Percentiles rank a stretch among this genome's conserved stretches.
Conservation (phyloP, 495 filamentous ascomycete genomes). For the Xylaria venustula region DNA sequence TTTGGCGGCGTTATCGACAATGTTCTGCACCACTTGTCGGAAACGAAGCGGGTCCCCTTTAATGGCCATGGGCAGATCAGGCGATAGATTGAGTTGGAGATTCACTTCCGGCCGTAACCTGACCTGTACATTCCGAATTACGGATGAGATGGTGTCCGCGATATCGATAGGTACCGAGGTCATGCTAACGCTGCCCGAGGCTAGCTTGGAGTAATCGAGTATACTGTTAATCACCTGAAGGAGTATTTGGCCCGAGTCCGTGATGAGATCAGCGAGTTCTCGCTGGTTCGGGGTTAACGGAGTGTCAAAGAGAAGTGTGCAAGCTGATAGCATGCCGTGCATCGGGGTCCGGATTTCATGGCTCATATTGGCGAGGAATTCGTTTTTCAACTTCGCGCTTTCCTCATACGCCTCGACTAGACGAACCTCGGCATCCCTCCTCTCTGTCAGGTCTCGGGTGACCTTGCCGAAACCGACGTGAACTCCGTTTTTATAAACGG, state of each 20-base stretch:
- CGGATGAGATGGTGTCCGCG: slow-evolving; percentile 49
- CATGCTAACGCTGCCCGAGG: slow-evolving; percentile 46
- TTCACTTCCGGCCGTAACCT: slow-evolving; percentile 32
- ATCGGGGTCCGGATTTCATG: slow-evolving; percentile 55
- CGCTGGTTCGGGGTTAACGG: slow-evolving; percentile 36
- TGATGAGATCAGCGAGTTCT: slow-evolving; percentile 47
- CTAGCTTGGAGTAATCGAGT: slow-evolving; percentile 51
- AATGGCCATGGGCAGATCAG: slow-evolving; percentile 38
- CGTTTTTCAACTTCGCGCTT: slow-evolving; percentile 61
- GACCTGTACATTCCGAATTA: slow-evolving; percentile 47
- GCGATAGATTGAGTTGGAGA: slow-evolving; percentile 38
- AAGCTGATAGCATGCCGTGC: slow-evolving; percentile 52
- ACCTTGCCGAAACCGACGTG: slow-evolving; percentile 66
- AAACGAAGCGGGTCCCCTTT: slow-evolving; percentile 48
- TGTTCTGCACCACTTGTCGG: slow-evolving; percentile 49
- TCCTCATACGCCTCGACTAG: slow-evolving; percentile 65
- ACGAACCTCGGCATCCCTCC: slow-evolving; percentile 55
- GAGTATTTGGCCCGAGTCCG: slow-evolving; percentile 47
- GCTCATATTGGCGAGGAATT: slow-evolving; percentile 64
- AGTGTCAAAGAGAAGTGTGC: slow-evolving; percentile 44
- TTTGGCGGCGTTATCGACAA: slow-evolving; percentile 48
- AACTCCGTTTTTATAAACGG: slow-evolving; percentile 54
- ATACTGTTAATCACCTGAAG: slow-evolving; percentile 54
- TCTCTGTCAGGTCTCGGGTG: slow-evolving; percentile 62
- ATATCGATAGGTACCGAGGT: slow-evolving; percentile 42